Evolutionary conservation across 1,139 yeast species (phyloP).

Genomic region (Yamadazyma trypodendri): DNA sequence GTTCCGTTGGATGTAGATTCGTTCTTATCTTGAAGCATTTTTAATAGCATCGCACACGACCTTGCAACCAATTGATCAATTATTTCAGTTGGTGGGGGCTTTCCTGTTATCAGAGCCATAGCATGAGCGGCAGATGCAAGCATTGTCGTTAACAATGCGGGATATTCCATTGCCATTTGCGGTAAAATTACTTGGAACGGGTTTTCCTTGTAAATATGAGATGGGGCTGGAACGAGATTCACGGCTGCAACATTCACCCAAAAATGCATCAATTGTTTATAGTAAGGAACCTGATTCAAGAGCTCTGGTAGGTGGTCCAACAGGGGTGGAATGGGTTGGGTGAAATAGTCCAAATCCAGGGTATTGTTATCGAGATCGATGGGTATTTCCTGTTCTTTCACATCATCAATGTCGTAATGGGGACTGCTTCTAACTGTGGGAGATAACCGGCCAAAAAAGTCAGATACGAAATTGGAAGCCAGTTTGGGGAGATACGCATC

Average conservation of each 20-base stretch:
- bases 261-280: constrained; percentile 60
- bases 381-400: no score
- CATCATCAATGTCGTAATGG: neutral
- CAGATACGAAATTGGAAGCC: constrained; percentile 4
- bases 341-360: no score
- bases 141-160: constrained; percentile 58
- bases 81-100: constrained; percentile 41
- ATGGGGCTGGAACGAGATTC: constrained; percentile 69
- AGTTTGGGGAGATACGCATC: constrained; percentile 19
- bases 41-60: constrained; percentile 56
- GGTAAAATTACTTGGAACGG: constrained; percentile 70
- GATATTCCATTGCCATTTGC: constrained; percentile 62
- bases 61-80: constrained; percentile 53
- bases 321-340: constrained; percentile 42
- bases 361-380: no score
- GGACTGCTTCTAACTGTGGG: constrained; percentile 1
- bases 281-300: constrained; percentile 56
- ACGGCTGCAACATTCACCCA: constrained; percentile 63
- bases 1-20: constrained; percentile 67
- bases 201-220: constrained; percentile 53
- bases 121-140: constrained; percentile 69
- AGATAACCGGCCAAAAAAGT: neutral
- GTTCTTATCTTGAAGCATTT: constrained; percentile 47
- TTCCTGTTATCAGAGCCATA: constrained; percentile 32
- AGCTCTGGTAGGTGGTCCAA: constrained; percentile 59